Conservation (phyloP, 805 yeast species). For the Cyberlindnera meyerae region DNA sequence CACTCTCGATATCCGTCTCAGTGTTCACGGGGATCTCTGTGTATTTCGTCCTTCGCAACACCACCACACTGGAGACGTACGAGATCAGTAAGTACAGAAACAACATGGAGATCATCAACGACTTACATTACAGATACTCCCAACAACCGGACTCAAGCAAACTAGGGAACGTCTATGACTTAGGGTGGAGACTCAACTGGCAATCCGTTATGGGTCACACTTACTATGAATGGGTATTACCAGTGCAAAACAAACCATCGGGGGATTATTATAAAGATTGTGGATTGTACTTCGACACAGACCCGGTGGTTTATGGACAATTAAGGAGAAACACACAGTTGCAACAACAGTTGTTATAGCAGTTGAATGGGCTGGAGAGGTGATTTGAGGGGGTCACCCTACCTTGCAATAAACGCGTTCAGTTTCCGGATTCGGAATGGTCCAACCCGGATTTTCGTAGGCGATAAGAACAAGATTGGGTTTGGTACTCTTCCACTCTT, state of each 20-base stretch:
- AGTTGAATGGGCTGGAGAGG: conserved; percentile 7
- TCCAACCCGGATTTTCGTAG: too few relatives aligned
- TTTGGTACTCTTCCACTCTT: too few relatives aligned
- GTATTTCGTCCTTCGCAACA: conserved; percentile 56
- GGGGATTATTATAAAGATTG: conserved; percentile 30
- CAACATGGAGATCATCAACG: conserved; percentile 33
- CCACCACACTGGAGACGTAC: conserved; percentile 78
- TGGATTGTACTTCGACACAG: conserved; percentile 51
- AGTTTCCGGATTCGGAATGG: too few relatives aligned
- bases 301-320: conserved; percentile 37
- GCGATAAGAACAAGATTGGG: too few relatives aligned
- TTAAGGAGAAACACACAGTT: conserved; percentile 37
- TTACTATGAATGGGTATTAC: conserved; percentile 69
- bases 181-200: conserved; percentile 67
- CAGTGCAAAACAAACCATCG: conserved; percentile 33
- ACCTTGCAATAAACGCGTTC: background rate
- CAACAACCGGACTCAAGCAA: conserved; percentile 38
- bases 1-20: conserved; percentile 51
- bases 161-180: conserved; percentile 67
- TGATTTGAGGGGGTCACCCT: background rate
- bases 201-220: conserved; percentile 63
- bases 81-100: conserved; percentile 45
- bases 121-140: conserved; percentile 33
- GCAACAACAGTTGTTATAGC: conserved; percentile 28
- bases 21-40: conserved; percentile 54